phyloP scores from a whole-genome alignment of 2,329 filamentous ascomycete genomes.

The Boeremia lycopersici region DNA sequence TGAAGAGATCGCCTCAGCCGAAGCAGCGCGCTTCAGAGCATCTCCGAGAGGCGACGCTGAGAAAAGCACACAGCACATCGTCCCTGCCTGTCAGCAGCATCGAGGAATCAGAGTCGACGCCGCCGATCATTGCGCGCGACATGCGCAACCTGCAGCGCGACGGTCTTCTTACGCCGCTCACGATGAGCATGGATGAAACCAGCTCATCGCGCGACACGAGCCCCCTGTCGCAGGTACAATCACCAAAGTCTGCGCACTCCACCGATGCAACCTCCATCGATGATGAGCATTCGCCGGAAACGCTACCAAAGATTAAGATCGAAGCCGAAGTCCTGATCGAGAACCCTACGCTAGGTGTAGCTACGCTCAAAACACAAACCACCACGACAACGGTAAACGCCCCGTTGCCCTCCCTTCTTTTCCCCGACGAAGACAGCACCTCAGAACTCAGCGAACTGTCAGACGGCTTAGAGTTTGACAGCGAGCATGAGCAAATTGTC shows the following conservation, averaged over 20 bases:
- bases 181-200: conserved; percentile 36
- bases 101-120: conserved; percentile 33
- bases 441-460: conserved; percentile 51
- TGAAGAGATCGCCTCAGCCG: conserved; percentile 18
- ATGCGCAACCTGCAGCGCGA: conserved; percentile 43
- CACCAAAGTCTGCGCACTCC: conserved; percentile 44
- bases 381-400: conserved; percentile 38
- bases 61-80: conserved; percentile 43
- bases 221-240: conserved; percentile 39
- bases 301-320: conserved; percentile 28
- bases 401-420: conserved; percentile 35
- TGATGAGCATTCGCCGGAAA: conserved; percentile 31
- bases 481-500: conserved; percentile 43
- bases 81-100: conserved; percentile 42
- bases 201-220: conserved; percentile 37
- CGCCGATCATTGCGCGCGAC: conserved; percentile 23
- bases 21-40: conserved; percentile 22
- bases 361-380: conserved; percentile 35
- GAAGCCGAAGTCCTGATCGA: conserved; percentile 28
- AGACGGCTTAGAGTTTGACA: conserved; percentile 47
- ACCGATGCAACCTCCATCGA: conserved; percentile 49
- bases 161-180: conserved; percentile 37
- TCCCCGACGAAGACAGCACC: conserved; percentile 36
- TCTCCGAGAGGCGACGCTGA: conserved; percentile 34
- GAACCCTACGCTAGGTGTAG: conserved; percentile 36